Percentiles rank a stretch among this genome's conserved stretches.
These are phyloP conservation scores for Pleurotus eryngii DNA, from an alignment of 768 basidiomycete genomes.

Conservation along the genomic window DNA sequence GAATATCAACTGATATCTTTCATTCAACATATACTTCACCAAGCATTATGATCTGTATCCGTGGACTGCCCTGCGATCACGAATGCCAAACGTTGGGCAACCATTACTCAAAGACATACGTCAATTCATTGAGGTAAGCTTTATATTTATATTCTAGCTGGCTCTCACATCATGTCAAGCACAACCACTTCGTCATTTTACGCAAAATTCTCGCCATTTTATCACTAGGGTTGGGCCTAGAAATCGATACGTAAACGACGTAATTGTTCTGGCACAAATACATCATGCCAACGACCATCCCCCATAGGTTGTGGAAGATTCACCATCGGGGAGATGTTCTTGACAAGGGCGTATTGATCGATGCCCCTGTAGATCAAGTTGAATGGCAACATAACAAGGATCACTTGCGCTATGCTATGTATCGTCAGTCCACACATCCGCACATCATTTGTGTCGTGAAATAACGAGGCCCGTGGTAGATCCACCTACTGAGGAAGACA, in stretches of 20 bases:
- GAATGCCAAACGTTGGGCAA: constrained; percentile 10
- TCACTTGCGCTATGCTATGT: constrained; percentile 14
- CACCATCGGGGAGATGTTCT: constrained; percentile 10
- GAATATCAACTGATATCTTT: too few relatives aligned
- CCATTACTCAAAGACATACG: constrained; percentile 11
- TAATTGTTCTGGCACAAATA: not conserved
- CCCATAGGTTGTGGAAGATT: constrained; percentile 13
- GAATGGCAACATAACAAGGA: constrained; percentile 14
- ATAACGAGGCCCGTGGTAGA: constrained; percentile 3
- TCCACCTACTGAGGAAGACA: constrained; percentile 12
- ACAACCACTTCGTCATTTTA: constrained; percentile 15
- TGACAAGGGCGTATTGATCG: constrained; percentile 4
- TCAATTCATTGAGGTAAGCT: constrained; percentile 11
- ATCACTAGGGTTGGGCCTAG: constrained; percentile 12
- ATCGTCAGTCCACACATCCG: constrained; percentile 9
- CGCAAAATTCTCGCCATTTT: constrained; percentile 13
- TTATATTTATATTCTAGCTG: not conserved
- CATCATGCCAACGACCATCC: not conserved
- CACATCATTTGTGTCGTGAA: not conserved
- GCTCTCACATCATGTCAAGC: not conserved
- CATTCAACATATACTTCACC: not conserved
- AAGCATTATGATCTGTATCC: constrained; percentile 13
- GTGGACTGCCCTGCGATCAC: constrained; percentile 3
- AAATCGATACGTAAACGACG: constrained; percentile 9
- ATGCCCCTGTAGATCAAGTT: constrained; percentile 9